phyloP scores from a whole-genome alignment of 1,284 basidiomycete genomes.

The Trichosporon sp. region DNA sequence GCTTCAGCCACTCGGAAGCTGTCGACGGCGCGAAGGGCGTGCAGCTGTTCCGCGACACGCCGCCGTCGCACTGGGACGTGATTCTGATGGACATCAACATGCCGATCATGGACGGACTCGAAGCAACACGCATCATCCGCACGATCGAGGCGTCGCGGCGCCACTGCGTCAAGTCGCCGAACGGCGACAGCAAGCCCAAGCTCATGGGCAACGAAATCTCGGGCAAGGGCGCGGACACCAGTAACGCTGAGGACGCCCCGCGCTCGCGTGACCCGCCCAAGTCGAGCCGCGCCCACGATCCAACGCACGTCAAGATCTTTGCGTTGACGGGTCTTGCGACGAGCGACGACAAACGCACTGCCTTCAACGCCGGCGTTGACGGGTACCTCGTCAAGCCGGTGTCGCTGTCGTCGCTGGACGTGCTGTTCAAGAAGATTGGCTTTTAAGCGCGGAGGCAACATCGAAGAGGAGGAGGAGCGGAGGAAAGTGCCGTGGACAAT shows the following conservation, averaged over 20 bases:
- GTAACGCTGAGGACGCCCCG: conserved; percentile 17
- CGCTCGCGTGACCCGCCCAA: conserved; percentile 39
- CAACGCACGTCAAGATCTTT: conserved; percentile 65
- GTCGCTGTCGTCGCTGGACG: conserved; percentile 81
- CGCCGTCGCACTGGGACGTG: conserved; percentile 63
- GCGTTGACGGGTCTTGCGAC: conserved; percentile 92
- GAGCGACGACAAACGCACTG: conserved; percentile 84
- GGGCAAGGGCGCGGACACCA: conserved; percentile 4
- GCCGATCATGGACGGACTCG: conserved; percentile 86
- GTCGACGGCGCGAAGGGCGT: conserved; percentile 84
- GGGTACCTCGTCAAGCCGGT: conserved; percentile 93
- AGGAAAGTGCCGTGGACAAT: too few species aligned
- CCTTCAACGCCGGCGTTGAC: conserved; percentile 89
- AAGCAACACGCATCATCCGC: conserved; percentile 81
- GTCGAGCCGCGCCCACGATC: conserved; percentile 19
- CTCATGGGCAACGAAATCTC: conserved; percentile 14
- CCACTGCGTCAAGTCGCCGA: conserved; percentile 4
- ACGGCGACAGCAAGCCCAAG: background rate
- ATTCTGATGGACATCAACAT: conserved; percentile 88
- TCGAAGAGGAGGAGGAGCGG: background rate
- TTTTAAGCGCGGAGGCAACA: background rate
- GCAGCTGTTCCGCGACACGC: conserved; percentile 72
- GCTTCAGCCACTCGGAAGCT: conserved; percentile 75
- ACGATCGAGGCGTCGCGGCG: conserved; percentile 67
- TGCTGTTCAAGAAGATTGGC: conserved; percentile 68